Evolutionary conservation across 164 flowering plant species (phyloP).

Genomic region (Echeveria elegans): DNA sequence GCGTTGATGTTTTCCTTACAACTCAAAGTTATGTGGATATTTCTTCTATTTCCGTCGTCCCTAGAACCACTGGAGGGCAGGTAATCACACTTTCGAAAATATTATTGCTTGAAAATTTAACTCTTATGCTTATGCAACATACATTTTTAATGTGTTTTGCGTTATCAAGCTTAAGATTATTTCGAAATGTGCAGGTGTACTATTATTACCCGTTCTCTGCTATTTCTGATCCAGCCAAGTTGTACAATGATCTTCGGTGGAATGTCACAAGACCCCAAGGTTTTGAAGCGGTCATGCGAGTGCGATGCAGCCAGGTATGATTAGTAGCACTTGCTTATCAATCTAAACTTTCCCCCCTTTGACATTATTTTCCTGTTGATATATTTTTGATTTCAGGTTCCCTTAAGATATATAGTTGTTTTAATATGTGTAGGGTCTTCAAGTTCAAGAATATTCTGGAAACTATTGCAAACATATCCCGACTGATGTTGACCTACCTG

Average conservation of each 20-base stretch:
- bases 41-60: constrained; percentile 86
- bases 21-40: constrained; percentile 84
- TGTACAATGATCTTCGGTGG: constrained; percentile 98
- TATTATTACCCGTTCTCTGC: constrained; percentile 91
- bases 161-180: neutral
- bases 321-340: neutral
- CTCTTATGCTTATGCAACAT: neutral
- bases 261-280: constrained; percentile 97
- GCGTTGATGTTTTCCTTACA: constrained; percentile 82
- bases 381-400: neutral
- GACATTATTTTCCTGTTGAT: neutral
- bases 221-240: constrained; percentile 84
- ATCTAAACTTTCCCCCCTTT: neutral
- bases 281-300: constrained; percentile 99
- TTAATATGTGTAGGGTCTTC: constrained; percentile 56
- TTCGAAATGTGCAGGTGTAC: constrained; percentile 44
- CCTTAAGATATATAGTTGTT: neutral
- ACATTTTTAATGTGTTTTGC: neutral
- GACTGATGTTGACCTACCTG: constrained; percentile 95
- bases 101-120: no score
- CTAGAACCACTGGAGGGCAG: constrained; percentile 98
- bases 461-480: constrained; percentile 96
- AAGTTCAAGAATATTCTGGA: constrained; percentile 95
- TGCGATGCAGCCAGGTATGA: constrained; percentile 90
- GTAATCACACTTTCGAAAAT: constrained; percentile 23